phyloP scores from a whole-genome alignment of 768 basidiomycete species.

The Pleurotus salmoneostramineus region DNA sequence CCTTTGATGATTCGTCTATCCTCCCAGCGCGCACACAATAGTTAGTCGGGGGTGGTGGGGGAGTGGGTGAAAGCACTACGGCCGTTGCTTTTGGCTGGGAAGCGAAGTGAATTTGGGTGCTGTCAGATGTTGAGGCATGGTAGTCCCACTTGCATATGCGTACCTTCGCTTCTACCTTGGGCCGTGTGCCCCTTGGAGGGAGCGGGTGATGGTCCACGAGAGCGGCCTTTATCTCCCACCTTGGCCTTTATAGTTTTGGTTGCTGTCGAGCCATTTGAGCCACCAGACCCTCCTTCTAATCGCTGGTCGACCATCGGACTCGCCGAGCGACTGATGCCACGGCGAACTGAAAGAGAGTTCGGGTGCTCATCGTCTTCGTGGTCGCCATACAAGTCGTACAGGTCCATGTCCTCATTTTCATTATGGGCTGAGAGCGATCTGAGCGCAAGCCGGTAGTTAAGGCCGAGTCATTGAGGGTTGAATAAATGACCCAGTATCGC shows the following conservation, averaged over 20 bases:
- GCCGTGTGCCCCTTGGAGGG: background rate
- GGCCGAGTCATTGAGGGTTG: background rate
- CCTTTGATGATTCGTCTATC: background rate
- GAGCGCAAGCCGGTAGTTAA: background rate
- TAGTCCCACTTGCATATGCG: background rate
- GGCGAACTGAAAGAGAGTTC: background rate
- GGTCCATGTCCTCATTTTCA: conserved; percentile 2
- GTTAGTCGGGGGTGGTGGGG: background rate
- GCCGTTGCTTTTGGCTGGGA: background rate
- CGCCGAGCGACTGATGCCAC: background rate
- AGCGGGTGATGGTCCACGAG: background rate
- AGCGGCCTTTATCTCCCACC: background rate
- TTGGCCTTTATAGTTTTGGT: background rate
- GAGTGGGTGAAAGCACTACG: background rate
- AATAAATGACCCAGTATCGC: background rate
- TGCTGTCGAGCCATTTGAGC: background rate
- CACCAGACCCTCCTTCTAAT: background rate
- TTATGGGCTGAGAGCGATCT: background rate
- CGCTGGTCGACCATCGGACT: background rate
- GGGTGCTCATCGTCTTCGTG: background rate
- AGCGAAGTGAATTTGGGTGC: background rate
- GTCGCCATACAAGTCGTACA: background rate
- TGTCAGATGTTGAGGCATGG: background rate
- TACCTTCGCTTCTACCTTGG: background rate
- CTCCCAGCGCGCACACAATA: background rate